Evolutionary conservation across 257 asterid species (phyloP), one percentile per base, ranked within the genome.

Genomic region (Nyctanthes arbortristis): DNA sequence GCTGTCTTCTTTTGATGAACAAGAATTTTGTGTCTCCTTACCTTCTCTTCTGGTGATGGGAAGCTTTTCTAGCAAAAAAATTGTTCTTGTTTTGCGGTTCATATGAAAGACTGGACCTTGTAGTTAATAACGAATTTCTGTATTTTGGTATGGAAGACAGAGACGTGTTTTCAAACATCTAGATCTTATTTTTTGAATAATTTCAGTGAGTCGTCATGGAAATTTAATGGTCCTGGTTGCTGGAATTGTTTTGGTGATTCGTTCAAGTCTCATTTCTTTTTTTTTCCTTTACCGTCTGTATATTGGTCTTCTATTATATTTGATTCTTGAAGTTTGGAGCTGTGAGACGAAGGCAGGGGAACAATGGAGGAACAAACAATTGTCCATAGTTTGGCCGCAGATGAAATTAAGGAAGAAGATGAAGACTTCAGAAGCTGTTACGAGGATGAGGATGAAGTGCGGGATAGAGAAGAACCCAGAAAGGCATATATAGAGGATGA

Each of bases 381-480:
- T 52, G 30, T 52, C 14, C 5, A 20, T 20, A 18, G 31, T 52
- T 52, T 30, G 24, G 20, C 29, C 8, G 59, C 59, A 20, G n/a
- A 52, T 52, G 30, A 24, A 52, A 52, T 30, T 52, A 24, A 43
- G 54, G 18, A 43, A 22, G 31, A 94, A 0, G 97, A 93, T 71
- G 99, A 93, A 11, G 99, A 94, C 24, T 94, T 91, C 75, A 81
- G 90, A 65, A 91, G 99, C 82, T 94, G 99, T 68, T 91, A 84
- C 66, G 97, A 84, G 77, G 89, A 90, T 39, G 83, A 79, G 77
- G 87, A 82, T 75, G 94, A 82, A 55, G 55, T 84, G 81, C 73
- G 80, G 69, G 75, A 73, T 66, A 74, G 74, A 29, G 88, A 79
- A 37, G 83, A 81, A 27, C 10, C 37, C 29, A 12, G 59, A 3